Conservation (phyloP, 2,329 filamentous ascomycete genomes). For the Beauveria asiatica region DNA sequence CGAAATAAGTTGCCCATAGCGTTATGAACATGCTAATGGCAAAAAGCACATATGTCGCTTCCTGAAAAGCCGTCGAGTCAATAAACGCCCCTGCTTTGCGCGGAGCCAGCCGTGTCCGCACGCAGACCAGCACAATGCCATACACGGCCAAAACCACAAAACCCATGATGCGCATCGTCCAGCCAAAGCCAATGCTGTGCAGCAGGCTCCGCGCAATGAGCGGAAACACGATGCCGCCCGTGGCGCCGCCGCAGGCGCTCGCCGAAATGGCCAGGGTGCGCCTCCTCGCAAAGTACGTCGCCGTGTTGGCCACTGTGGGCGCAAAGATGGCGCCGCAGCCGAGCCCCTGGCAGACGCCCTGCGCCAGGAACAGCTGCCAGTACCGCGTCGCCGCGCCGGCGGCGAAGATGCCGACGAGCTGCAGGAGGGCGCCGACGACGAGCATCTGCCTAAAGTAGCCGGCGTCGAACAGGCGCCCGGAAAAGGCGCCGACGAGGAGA, state of each 20-base stretch:
- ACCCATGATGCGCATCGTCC: constrained; percentile 55
- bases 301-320: constrained; percentile 43
- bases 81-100: constrained; percentile 41
- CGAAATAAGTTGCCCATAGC: constrained; percentile 43
- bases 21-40: constrained; percentile 27
- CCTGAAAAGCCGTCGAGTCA: constrained; percentile 42
- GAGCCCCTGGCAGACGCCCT: constrained; percentile 49
- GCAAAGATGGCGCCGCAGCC: constrained; percentile 47
- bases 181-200: constrained; percentile 52
- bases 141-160: constrained; percentile 41
- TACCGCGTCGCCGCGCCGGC: constrained; percentile 31
- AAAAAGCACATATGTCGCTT: constrained; percentile 33
- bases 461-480: constrained; percentile 33
- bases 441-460: constrained; percentile 30
- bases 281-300: constrained; percentile 54
- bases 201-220: constrained; percentile 47
- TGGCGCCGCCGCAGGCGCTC: constrained; percentile 49
- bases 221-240: constrained; percentile 57
- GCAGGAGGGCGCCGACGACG: constrained; percentile 29
- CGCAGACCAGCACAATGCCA: constrained; percentile 29
- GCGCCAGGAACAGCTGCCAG: constrained; percentile 41
- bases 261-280: constrained; percentile 52
- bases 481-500: constrained; percentile 31
- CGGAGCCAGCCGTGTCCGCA: constrained; percentile 40
- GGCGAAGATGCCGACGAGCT: constrained; percentile 37